Conservation (phyloP, 805 yeast genomes). For the Starmera caribaea region DNA sequence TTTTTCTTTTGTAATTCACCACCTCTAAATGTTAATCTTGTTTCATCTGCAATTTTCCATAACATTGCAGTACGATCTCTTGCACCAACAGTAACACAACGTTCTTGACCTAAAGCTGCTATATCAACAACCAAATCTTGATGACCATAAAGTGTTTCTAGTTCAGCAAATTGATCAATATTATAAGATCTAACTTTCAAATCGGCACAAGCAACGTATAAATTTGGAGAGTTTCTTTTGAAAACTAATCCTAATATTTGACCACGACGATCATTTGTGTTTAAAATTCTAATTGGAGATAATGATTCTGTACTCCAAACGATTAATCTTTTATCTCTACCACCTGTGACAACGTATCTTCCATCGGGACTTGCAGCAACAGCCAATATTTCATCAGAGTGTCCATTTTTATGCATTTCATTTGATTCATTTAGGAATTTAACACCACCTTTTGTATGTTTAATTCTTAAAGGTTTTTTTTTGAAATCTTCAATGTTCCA, state of each 20-base stretch:
- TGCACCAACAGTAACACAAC: conserved; percentile 93
- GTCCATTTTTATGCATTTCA: conserved; percentile 58
- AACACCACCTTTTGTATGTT: conserved; percentile 58
- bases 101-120: conserved; percentile 71
- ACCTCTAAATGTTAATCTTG: conserved; percentile 87
- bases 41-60: conserved; percentile 96
- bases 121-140: conserved; percentile 84
- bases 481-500: conserved; percentile 54
- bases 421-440: conserved; percentile 24
- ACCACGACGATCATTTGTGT: conserved; percentile 63
- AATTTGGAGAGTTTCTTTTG: conserved; percentile 71
- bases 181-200: conserved; percentile 82
- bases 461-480: conserved; percentile 57
- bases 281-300: conserved; percentile 67
- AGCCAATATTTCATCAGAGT: conserved; percentile 63
- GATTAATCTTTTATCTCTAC: conserved; percentile 68
- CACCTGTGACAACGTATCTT: conserved; percentile 83
- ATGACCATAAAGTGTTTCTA: conserved; percentile 91
- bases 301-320: conserved; percentile 82
- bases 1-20: conserved; percentile 49
- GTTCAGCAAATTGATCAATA: conserved; percentile 75
- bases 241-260: conserved; percentile 66
- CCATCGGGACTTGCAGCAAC: conserved; percentile 87
- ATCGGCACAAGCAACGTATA: conserved; percentile 91
- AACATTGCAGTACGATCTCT: conserved; percentile 92